Base-by-base conservation (phyloP, 2,329 filamentous ascomycete species). In the Pseudopyrenochaeta lycopersici region DNA sequence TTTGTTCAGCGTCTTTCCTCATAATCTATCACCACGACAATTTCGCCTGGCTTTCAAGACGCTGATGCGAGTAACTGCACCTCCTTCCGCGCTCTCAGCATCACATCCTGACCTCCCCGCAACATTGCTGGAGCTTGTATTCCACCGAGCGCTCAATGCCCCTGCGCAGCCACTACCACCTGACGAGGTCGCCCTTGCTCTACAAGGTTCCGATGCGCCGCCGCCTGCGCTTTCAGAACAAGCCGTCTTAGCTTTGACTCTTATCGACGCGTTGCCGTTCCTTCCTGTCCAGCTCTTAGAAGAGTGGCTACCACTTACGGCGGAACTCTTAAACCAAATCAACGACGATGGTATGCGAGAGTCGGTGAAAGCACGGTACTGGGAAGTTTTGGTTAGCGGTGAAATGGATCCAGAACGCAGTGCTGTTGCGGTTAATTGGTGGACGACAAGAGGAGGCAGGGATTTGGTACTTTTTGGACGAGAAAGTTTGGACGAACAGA, bases 391-490 rank as follows among this genome's bases (percentile, higher is more conserved):
- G 9, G 88, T 88, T 35, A 88, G 84, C 63, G 92, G 92, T 3
- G 92, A 96, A 77, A 90, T 97, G 86, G 92, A 97, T 75, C 88
- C 96, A 20, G 90, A 96, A 71, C 84, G 92, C 54, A 89, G 91
- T 6, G 86, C 88, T 35, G 83, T 90, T 29, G 92, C 89, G 43
- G 90, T 96, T 15, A 85, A 86, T 2, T 97, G 93, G 93, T 97
- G 93, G 93, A 90, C 87, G 77, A 77, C 85, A 72, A 73, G 84
- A 53, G 85, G 86, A 3, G 86, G 86, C 0, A 77, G 84, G 42
- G 85, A 88, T 53, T 74, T 80, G 63, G 78, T 87, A 4, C 60
- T 87, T 1, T 82, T 77, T 68, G 84, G 84, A 31, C 81, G 84
- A 23, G 86, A 85, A 1, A 77, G 80, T 39, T 81, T 83, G 54